These are phyloP conservation scores for Candida boleticola DNA, from an alignment of 805 yeast species.

Conservation along the genomic window DNA sequence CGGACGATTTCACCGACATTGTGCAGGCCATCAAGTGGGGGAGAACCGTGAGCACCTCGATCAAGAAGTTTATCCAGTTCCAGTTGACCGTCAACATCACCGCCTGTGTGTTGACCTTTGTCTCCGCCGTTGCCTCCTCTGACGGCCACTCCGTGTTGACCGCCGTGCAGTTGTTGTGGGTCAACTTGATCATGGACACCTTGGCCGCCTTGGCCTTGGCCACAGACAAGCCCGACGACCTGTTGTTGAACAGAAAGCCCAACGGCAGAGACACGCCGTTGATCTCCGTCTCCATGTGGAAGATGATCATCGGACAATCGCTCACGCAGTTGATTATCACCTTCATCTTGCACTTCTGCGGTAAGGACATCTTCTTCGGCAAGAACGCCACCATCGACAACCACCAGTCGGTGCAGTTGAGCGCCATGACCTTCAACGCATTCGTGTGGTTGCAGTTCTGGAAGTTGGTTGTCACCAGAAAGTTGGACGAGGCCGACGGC, in stretches of 20 bases:
- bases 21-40: slow-evolving; percentile 99
- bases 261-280: slow-evolving; percentile 76
- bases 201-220: slow-evolving; percentile 97
- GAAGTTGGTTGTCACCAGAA: slow-evolving; percentile 86
- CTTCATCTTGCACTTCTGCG: slow-evolving; percentile 78
- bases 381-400: slow-evolving; percentile 27
- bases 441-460: slow-evolving; percentile 98
- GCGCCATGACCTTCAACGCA: slow-evolving; percentile 88
- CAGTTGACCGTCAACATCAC: slow-evolving; percentile 95
- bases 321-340: slow-evolving; percentile 75
- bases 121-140: slow-evolving; percentile 83
- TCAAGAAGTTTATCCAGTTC: slow-evolving; percentile 93
- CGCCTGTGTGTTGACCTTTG: slow-evolving; percentile 92
- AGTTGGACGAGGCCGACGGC: slow-evolving; percentile 84
- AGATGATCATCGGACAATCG: slow-evolving; percentile 92
- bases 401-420: slow-evolving; percentile 57
- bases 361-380: slow-evolving; percentile 55
- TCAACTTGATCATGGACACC: slow-evolving; percentile 96
- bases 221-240: slow-evolving; percentile 91
- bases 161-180: slow-evolving; percentile 97
- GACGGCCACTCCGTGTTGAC: slow-evolving; percentile 86
- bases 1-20: slow-evolving; percentile 90
- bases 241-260: slow-evolving; percentile 76
- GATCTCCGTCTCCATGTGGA: slow-evolving; percentile 94
- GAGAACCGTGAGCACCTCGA: slow-evolving; percentile 90